Conservation (phyloP, 2,329 filamentous ascomycete genomes). For the Penicillium sumatraense region DNA sequence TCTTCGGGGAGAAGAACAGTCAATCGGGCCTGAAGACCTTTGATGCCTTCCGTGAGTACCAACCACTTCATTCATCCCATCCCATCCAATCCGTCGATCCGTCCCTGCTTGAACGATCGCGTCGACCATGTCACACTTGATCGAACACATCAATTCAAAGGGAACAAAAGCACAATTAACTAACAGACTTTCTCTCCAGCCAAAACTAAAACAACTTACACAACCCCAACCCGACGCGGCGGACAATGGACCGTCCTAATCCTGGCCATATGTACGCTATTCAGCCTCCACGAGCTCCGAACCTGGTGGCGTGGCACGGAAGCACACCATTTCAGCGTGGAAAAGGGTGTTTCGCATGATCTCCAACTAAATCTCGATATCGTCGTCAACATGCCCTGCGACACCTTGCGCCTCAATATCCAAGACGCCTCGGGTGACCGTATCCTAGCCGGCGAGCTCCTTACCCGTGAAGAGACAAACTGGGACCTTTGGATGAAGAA, state of each 20-base stretch:
- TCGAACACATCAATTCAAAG: neutral
- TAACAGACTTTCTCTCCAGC: conserved; percentile 57
- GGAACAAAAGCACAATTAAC: conserved; percentile 4
- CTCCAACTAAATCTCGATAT: conserved; percentile 95
- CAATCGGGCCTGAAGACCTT: conserved; percentile 74
- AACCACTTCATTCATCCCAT: neutral
- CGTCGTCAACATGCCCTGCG: conserved; percentile 87
- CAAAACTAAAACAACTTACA: conserved; percentile 94
- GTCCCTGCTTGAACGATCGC: neutral
- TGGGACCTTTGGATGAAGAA: conserved; percentile 82
- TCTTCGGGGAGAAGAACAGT: conserved; percentile 74
- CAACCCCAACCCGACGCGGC: conserved; percentile 79
- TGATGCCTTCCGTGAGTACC: conserved; percentile 87
- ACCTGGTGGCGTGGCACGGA: conserved; percentile 86
- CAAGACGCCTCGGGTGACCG: conserved; percentile 93
- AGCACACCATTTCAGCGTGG: conserved; percentile 88
- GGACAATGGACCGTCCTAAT: conserved; percentile 93
- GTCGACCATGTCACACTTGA: neutral
- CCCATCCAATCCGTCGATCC: neutral
- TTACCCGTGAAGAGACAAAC: conserved; percentile 75
- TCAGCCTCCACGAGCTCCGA: conserved; percentile 76
- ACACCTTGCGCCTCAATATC: conserved; percentile 91
- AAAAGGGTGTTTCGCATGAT: conserved; percentile 83
- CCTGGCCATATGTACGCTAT: conserved; percentile 71
- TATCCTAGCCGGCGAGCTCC: conserved; percentile 76